Base-by-base conservation (phyloP, 2,329 filamentous ascomycete species). In the Fusarium nodosum region DNA sequence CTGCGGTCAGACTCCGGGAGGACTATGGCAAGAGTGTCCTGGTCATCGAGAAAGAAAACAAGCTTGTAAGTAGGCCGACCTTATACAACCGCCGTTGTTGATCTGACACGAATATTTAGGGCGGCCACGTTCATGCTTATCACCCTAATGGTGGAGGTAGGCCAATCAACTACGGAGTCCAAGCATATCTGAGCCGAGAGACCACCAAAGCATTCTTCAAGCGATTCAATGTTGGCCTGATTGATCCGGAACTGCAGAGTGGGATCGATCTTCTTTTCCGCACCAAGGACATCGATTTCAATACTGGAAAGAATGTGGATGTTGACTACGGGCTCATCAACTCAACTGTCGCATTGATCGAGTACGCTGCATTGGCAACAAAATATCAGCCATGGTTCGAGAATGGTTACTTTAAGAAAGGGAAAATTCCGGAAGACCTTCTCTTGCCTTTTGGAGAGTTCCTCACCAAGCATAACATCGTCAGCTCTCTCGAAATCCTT, bases 1-100 rank as follows among this genome's bases (percentile, higher is more conserved):
- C 69, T 2, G 69, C 69, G 16, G 69, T 72, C 28, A 42, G 60
- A n/a, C 69, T 72, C 26, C 64, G 67, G 15, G 66, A 72, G 9
- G 66, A 69, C 1, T 71, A 63, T 5, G 41, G 48, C 5, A 70
- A 68, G 44, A 60, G 34, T 0, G 63, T 72, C 12, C n/a, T 72
- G 3, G 66, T 72, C 3, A 68, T 72, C 33, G 69, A 72, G 52
- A 72, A 72, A 16, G 18, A 59, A 9, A 22, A 56, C n/a, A 64
- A 30, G 18, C 64, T 68, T 3, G 65, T 68, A 1, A 31, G 65
- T 39, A 0, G 2, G 6, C 7, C 20, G 11, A 1, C 0, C 6
- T 4, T 2, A 4, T 1, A 2, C 5, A 16, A 11, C 5, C 1
- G 1, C 5, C 6, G 33, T 20, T 0, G 0, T 1, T 3, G 5